Evolutionary conservation across 2,329 filamentous ascomycete genomes (phyloP), one percentile per base, ranked within the genome.

Genomic region (Pseudogymnoascus sp.): DNA sequence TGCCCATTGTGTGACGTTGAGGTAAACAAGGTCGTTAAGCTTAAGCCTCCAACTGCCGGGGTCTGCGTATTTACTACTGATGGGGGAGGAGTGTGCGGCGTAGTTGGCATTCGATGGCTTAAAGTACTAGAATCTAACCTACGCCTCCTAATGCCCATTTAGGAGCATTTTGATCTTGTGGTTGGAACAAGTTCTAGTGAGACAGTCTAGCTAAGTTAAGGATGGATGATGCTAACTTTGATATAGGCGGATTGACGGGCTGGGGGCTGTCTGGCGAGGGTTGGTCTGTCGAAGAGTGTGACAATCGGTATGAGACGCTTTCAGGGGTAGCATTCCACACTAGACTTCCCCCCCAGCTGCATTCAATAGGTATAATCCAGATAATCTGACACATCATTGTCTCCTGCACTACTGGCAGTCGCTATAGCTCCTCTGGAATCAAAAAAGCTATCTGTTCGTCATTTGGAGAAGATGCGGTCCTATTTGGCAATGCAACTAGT

Each of bases 241-340:
- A n/a, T n/a, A 23, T 42, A 65, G 64, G 62, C 37, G 62, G 50
- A 6, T 12, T 67, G 8, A 53, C 56, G 23, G 42, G 63, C 8
- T 33, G 64, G 8, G 64, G 62, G 11, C 47, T 67, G 14, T 67
- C 62, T 31, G 8, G 31, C 16, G 65, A 66, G 37, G 33, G 56
- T 23, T 66, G 62, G 62, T 42, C 50, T 8, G 59, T 66, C 11
- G 53, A 61, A 5, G 42, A 66, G 44, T 66, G 63, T 53, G 14
- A 62, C 10, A 35, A 40, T 11, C 35, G 44, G 25, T 67, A 65
- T 37, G 7, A 62, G 18, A 18, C 33, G 5, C 33, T 66, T 10
- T 47, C 64, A 10, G 47, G 35, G 6, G 11, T 61, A 8, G 38
- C 61, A 21, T 67, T 67, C 44, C 44, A n/a, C 8, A 21, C 12